A percentile compares a stretch with the other conserved stretches of the same genome.
These are phyloP conservation scores for Apiospora saccharicola DNA, from an alignment of 2,329 filamentous ascomycete species.

Conservation along the genomic window DNA sequence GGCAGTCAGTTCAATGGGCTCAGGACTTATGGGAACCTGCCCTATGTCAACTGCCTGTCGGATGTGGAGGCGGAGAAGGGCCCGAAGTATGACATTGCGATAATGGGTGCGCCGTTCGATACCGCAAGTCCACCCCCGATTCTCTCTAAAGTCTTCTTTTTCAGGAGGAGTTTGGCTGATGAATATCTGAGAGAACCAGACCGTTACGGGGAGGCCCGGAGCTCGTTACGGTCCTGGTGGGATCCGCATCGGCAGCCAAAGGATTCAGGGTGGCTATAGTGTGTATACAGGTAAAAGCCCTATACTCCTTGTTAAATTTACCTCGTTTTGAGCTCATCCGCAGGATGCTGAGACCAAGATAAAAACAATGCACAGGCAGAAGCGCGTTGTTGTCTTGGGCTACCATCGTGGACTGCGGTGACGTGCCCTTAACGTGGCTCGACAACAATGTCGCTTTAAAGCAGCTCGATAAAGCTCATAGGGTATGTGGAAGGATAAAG, in stretches of 20 bases:
- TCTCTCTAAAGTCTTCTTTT: background rate
- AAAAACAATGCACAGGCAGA: constrained; percentile 37
- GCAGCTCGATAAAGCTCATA: constrained; percentile 78
- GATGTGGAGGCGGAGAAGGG: constrained; percentile 52
- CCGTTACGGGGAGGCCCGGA: constrained; percentile 44
- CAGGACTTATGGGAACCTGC: constrained; percentile 68
- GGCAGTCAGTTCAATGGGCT: constrained; percentile 61
- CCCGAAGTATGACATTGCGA: constrained; percentile 63
- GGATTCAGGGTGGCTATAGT: constrained; percentile 45
- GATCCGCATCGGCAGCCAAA: constrained; percentile 43
- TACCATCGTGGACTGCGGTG: constrained; percentile 78
- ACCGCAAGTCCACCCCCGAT: constrained; percentile 43
- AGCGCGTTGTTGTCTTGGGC: constrained; percentile 80
- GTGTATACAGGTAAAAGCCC: constrained; percentile 54
- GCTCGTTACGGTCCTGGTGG: constrained; percentile 46
- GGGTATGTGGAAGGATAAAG: too few relatives aligned
- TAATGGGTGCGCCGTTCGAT: constrained; percentile 59
- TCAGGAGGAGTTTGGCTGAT: background rate
- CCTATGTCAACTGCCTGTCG: constrained; percentile 67
- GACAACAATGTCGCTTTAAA: constrained; percentile 77
- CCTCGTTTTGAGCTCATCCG: too few relatives aligned
- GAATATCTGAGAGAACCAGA: constrained; percentile 29
- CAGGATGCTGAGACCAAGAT: too few relatives aligned
- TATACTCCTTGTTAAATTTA: too few relatives aligned
- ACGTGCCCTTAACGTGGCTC: constrained; percentile 78